Evolutionary conservation across 768 basidiomycete genomes (phyloP).

Genomic region (Pleurotus tuber-regium): DNA sequence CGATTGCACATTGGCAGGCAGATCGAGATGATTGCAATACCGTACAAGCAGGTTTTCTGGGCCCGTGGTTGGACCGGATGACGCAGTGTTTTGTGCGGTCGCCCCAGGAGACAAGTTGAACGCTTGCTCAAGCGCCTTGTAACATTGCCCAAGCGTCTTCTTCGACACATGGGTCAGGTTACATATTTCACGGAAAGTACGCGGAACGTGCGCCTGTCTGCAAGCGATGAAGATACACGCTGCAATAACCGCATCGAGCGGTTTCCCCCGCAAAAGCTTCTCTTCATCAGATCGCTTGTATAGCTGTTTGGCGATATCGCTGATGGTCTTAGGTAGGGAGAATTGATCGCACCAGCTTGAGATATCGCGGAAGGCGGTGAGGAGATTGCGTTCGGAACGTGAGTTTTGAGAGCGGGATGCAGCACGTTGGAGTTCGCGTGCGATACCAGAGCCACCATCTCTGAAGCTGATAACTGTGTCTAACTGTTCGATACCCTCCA

Average conservation of each 20-base stretch:
- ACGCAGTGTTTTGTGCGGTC: conserved; percentile 43
- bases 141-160: conserved; percentile 92
- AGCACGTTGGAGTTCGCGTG: conserved; percentile 90
- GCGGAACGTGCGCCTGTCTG: conserved; percentile 90
- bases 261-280: conserved; percentile 87
- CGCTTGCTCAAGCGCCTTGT: conserved; percentile 83
- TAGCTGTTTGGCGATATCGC: conserved; percentile 94
- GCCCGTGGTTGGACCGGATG: conserved; percentile 54
- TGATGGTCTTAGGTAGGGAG: conserved; percentile 89
- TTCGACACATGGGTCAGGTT: conserved; percentile 92
- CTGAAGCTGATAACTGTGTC: conserved; percentile 94
- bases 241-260: conserved; percentile 89
- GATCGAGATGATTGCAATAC: conserved; percentile 89
- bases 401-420: conserved; percentile 77
- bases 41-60: conserved; percentile 89
- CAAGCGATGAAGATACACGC: conserved; percentile 99
- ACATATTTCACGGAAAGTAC: conserved; percentile 96
- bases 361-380: conserved; percentile 89
- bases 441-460: conserved; percentile 91
- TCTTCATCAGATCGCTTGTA: conserved; percentile 98
- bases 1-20: conserved; percentile 78
- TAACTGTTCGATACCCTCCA: conserved; percentile 94
- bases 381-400: conserved; percentile 81
- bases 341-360: conserved; percentile 95
- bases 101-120: conserved; percentile 88